Base-by-base conservation (phyloP, 345 rosid species). In the Trapa bicornis region DNA sequence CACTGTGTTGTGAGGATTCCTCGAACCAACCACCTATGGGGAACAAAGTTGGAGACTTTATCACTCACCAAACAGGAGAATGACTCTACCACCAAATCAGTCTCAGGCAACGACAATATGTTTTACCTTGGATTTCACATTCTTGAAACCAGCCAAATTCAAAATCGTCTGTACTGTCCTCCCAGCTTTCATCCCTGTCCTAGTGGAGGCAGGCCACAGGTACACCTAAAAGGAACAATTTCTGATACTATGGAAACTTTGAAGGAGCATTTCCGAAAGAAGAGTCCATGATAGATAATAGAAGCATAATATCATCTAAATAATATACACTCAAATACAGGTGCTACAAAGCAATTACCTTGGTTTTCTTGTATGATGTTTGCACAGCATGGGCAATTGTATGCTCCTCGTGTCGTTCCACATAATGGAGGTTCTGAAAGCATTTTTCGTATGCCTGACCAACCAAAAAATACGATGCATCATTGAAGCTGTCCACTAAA, bases 321-420 rank as follows among this genome's bases (percentile, higher is more conserved):
- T 47, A 53, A 8, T 3, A 22, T 22, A 74, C 54, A 56, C 6
- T 35, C 36, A 53, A 37, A 66, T 4, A 52, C 37, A 67, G 67
- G 32, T 33, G 48, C 10, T 32, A 52, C 29, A 52, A 58, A 60
- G 62, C 65, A 42, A 64, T 53, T 71, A 91, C 97, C 96, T 94
- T 94, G 29, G 97, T 94, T 83, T 89, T 91, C 87, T 94, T 88
- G 72, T 82, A 91, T 54, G 80, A 13, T 50, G 96, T 86, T 69
- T 87, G 94, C 66, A 94, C 65, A 38, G 97, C 91, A 65, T 94
- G 97, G 5, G 97, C 96, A 76, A 94, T 88, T n/a, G 99, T 94
- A 79, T 94, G 97, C 66, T 86, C 94, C 75, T 94, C 95, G 12
- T 94, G 95, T 35, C 95, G 86, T 72, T 94, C 99, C 60, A 94